Base-by-base conservation (phyloP, 192 early-diverging fungal species). In the Mortierella antarctica region DNA sequence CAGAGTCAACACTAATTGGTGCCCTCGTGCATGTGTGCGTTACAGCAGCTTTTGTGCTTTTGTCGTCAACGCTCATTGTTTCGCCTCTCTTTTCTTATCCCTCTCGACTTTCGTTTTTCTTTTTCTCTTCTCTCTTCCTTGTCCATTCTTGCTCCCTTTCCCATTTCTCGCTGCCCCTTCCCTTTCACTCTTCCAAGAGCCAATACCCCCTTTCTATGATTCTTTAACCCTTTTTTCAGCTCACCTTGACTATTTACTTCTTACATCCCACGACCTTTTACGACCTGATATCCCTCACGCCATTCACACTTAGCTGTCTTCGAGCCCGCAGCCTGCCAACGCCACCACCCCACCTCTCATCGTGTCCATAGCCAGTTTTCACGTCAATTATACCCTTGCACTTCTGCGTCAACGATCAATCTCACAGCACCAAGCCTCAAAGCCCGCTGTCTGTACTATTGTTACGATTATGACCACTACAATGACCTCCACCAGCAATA, bases 381-480 rank as follows among this genome's bases (percentile, higher is more conserved):
- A 11, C 15, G 42, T 14, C 40, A 31, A 31, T 17, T 17, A 7
- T 41, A 59, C 59, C 46, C 59, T 12, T 58, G 23, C 57, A 8
- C 4, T 39, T 23, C 14, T 31, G 31, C 31, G 31, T 31, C 3
- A 31, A 31, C 31, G 31, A 31, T 31, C 31, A 31, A 31, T 48
- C 23, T 41, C 60, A 46, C 60, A 62, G 60, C 60, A 21, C 14
- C 41, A 40, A 47, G 12, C 39, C n/a, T 39, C 48, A 49, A 3
- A 50, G 20, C 42, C 11, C n/a, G 50, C 10, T 31, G 21, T 39
- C 20, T 63, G 48, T 46, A 45, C 23, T 40, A 18, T 42, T 23
- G n/a, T 60, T 2, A 73, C 46, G 71, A 73, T 73, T 45, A 73
- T 73, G 71, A 73, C 71, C 64, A 39, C 74, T 59, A 64, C 60